Base-by-base conservation (phyloP, 2,329 filamentous ascomycete species). In the Aquanectria penicillioides region DNA sequence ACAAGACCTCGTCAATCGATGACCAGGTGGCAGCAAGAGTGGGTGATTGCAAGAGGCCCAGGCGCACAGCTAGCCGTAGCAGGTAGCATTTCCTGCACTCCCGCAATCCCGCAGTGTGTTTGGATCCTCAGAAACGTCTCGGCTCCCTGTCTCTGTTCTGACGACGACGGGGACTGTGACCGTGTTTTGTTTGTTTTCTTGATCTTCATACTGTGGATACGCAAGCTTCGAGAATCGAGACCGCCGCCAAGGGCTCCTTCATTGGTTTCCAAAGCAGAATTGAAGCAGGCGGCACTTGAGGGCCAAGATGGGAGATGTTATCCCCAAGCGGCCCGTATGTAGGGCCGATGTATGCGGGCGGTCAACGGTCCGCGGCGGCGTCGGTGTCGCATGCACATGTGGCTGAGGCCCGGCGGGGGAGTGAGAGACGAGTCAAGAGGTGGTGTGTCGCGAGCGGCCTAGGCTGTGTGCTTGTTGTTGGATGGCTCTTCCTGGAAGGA, bases 231-330 rank as follows among this genome's bases (percentile, higher is more conserved):
- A 48, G 38, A 34, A 38, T 53, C 25, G 40, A 62, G 40, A 53
- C 59, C 33, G 36, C 44, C 31, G 61, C 46, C 52, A 58, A 61
- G 53, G 47, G 37, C 49, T 49, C 52, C 46, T 59, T 63, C n/a
- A n/a, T 28, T 28, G 46, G 54, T 37, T 34, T 20, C 29, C 18
- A 25, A 44, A 3, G 28, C 37, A 44, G 25, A 46, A 11, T 28
- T 28, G 59, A 49, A 38, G 38, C 43, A 28, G 55, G 50, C 64
- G 64, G 64, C 59, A 69, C 61, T 62, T 65, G 61, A 33, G 23
- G 11, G 34, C 59, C 57, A 54, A 59, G 58, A 48, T 57, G 36
- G 48, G 40, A 58, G 44, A 58, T 55, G 40, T 26, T 43, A 36
- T 59, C 38, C 48, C 23, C 31, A 50, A 51, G 46, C 44, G 29